Evolutionary conservation across 1,284 basidiomycete species (phyloP), one percentile per base, ranked within the genome.

Genomic region (Moesziomyces sp.): DNA sequence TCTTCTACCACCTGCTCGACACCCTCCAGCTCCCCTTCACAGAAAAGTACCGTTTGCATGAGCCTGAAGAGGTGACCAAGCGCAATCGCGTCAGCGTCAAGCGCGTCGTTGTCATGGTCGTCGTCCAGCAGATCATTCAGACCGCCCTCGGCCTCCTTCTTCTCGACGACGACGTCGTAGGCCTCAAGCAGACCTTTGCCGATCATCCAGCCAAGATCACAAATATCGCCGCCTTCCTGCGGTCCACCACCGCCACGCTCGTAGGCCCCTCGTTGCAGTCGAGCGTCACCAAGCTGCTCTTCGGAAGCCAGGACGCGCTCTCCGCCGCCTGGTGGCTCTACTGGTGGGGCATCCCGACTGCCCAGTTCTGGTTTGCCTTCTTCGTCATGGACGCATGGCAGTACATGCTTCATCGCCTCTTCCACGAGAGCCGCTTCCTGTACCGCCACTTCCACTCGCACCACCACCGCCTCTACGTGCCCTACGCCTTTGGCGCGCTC

Each of bases 301-400:
- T 66, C 28, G 67, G 63, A 16, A 63, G 59, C 28, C 58, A 71
- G 24, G 73, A 75, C n/a, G 68, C 59, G 26, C 56, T 71, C 19
- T 58, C 65, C 6, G 63, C 73, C 10, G 88, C 91, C 21, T 89
- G 91, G 83, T 90, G 88, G 83, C 76, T 90, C 19, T 99, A 99
- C 85, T 99, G 97, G 97, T 99, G 95, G 94, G 90, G 87, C 19
- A 90, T 96, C 11, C 97, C 97, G 0, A 79, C 85, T 4, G 80
- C 88, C 3, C 94, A 95, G 85, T 87, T 97, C 59, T 79, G 92
- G 14, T 86, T 90, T 46, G 94, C 93, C 26, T 92, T 95, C 87
- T 92, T 97, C 84, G 85, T 96, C 68, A 92, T 99, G 82, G 96
- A 99, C 86, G 94, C 95, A 35, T 98, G 94, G 94, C 94, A 99